Base-by-base conservation (phyloP, 805 yeast species). In the Grigorovia humatica region DNA sequence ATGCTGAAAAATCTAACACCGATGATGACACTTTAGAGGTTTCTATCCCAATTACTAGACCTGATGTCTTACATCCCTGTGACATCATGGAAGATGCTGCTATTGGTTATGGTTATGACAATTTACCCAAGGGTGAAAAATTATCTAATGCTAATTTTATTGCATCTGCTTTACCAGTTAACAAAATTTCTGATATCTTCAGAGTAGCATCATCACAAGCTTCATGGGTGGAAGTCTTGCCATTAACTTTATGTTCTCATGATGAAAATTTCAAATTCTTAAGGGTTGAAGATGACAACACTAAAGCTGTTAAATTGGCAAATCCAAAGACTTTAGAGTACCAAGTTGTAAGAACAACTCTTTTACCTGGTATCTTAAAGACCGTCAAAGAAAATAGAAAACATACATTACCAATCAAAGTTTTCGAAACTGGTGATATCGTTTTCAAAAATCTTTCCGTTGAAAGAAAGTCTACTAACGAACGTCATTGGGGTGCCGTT, bases 41-140 rank as follows among this genome's bases (percentile, higher is more conserved):
- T 52, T 66, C 71, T 42, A 80, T 93, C 54, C 99, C 99, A 56
- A 83, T 88, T 63, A 93, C 99, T 42, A 85, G 99, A 75, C 83
- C 98, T 11, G 99, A 93, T 70, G 79, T 93, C 55, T 76, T 93
- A 63, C 99, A 93, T 70, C 95, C 88, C 68, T 91, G 98, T 77
- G 99, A 93, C 71, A 83, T 93, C 59, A 87, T 93, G 95, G 99
- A 93, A 71, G 99, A 93, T 70, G 96, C 91, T 48, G 99, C 96
- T 47, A 85, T 93, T 65, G 95, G 88, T 32, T 93, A 88, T 66
- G 99, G 99, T 52, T 93, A 85, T 76, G 85, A 90, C 72, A 88
- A 87, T 67, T 77, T 93, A 64, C 79, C 78, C 56, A 88, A 83
- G 71, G 82, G 93, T 49, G 79, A 79, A 58, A 88, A 93, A 64